Evolutionary conservation across 345 rosid genomes (phyloP), one percentile per base, ranked within the genome.

Genomic region (Eucalyptus polyanthemos): DNA sequence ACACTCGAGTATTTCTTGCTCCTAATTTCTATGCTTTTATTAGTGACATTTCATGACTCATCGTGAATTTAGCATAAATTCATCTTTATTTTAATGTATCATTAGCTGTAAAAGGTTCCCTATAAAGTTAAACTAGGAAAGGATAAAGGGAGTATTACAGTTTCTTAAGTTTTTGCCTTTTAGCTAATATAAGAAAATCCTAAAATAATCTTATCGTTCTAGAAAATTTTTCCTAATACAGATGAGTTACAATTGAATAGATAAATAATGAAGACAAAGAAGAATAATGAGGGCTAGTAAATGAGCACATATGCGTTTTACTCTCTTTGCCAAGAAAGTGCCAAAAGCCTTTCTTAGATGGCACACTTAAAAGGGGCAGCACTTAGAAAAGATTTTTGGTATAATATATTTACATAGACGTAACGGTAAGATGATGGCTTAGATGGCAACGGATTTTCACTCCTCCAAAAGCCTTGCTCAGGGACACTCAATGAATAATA

Each of bases 1-100:
- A 0, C 5, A 1, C 19, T 65, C 5, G 9, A 56, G 72, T 62
- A 62, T 29, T 62, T 29, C 34, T 62, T 31, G 34, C 19, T 65
- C 19, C 2, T 19, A 2, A 65, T 14, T 29, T 14, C 2, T 4
- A 1, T 15, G 16, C 37, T 29, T 65, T 14, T 13, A 65, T 29
- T n/a, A 8, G 9, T n/a, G 19, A 14, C 19, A 4, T n/a, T n/a
- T 15, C 11, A 2, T 1, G 1, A n/a, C 5, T n/a, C 6, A 1
- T 29, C 17, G 8, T 29, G 0, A 62, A 7, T 65, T n/a, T 65
- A 65, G 37, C 37, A n/a, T 65, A 31, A 67, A 31, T 31, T n/a
- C 37, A 67, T n/a, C 1, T n/a, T 15, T 67, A 67, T 15, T 31
- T 67, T 31, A 31, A 67, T 31, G 22, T 15, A 67, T 8, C 80